These are phyloP conservation scores for Tulasnella sp. DNA, from an alignment of 768 basidiomycete genomes.

Conservation along the genomic window DNA sequence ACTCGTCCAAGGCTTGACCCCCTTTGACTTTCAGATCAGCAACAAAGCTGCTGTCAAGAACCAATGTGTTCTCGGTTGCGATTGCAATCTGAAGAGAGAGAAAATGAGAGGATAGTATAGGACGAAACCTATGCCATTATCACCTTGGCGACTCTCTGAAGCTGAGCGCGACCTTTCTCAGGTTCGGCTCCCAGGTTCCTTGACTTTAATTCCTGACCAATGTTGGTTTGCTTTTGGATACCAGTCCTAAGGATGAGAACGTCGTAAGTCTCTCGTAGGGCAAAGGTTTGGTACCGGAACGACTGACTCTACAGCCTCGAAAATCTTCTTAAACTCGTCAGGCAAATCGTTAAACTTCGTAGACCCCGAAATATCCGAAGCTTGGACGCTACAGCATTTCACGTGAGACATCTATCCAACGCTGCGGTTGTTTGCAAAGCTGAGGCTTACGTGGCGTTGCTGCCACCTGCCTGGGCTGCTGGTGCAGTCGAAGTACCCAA, in stretches of 20 bases:
- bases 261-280: neutral
- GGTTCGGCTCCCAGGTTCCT: constrained; percentile 67
- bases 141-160: constrained; percentile 54
- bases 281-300: neutral
- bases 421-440: too few species aligned
- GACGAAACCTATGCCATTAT: neutral
- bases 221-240: constrained; percentile 69
- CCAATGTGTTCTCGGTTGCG: constrained; percentile 35
- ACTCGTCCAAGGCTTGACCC: constrained; percentile 70
- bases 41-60: constrained; percentile 52
- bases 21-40: constrained; percentile 63
- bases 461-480: neutral
- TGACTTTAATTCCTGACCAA: constrained; percentile 66
- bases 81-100: neutral
- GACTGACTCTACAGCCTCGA: constrained; percentile 63
- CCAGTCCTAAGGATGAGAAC: constrained; percentile 34
- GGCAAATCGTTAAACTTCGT: constrained; percentile 80
- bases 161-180: constrained; percentile 57
- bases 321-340: constrained; percentile 47
- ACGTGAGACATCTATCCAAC: neutral
- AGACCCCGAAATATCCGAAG: constrained; percentile 28
- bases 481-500: neutral
- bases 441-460: neutral
- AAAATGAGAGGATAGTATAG: neutral
- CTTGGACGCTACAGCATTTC: neutral